Base-by-base conservation (phyloP, 2,329 filamentous ascomycete genomes). In the Penicillium sp. region DNA sequence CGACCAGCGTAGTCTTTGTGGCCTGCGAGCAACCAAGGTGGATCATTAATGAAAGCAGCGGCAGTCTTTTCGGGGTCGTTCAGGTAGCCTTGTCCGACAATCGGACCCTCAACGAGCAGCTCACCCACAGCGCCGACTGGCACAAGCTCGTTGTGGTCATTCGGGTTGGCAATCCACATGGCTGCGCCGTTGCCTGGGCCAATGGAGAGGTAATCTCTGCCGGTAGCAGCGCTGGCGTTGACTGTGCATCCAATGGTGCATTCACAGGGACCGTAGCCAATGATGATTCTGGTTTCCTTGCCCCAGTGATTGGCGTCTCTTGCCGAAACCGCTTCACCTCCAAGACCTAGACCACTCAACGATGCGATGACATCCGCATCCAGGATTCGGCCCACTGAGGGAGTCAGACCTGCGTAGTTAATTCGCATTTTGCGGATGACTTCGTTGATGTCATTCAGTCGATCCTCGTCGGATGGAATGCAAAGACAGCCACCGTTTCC, bases 401-500 rank as follows among this genome's bases (percentile, higher is more conserved):
- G 81, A 0, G 85, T 88, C 67, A 88, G 78, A 61, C 84, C 82
- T 0, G 78, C 80, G 74, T 80, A 82, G 40, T 79, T 82, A 35
- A 81, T 78, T 7, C 75, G 70, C 76, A 82, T 81, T 0, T 73
- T 67, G 4, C 77, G 75, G 34, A 86, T 81, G 1, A 76, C 77
- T 0, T 74, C 76, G 2, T 76, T 72, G 14, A 85, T 76, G 53
- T 84, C 77, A 48, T 78, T 75, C 1, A 79, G 59, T 40, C 79
- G 73, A 56, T 83, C 79, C 5, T 76, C 66, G 1, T 79, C 72
- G 0, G 79, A 78, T 0, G 85, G 83, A 2, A 87, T 77, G 55
- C 85, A 86, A 8, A 87, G 76, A 40, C 82, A 85, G 0, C 82
- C 84, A 6, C 85, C 85, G 34, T 81, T 73, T 2, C 78, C 72